Base-by-base conservation (phyloP, 495 filamentous ascomycete genomes). In the Podospora bellae-mahoneyi region DNA sequence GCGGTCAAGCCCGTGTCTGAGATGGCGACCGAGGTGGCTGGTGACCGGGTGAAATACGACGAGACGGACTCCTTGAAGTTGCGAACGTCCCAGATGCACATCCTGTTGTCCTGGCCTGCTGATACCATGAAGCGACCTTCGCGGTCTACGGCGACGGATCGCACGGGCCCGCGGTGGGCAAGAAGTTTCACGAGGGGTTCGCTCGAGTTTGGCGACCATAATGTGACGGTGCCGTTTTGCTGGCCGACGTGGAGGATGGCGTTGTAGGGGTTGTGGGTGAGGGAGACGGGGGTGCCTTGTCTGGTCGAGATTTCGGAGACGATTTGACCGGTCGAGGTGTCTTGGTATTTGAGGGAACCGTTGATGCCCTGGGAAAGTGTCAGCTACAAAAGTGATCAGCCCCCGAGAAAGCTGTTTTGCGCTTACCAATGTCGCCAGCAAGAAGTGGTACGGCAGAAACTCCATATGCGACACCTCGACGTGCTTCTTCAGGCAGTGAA, bases 61-160 rank as follows among this genome's bases (percentile, higher is more conserved):
- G 96, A 91, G 18, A 98, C 90, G 7, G 69, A 66, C 74, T 96
- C 91, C 64, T 91, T 91, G 79, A 93, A 96, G 84, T 91, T 96
- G 23, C 95, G 90, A 71, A 99, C 90, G 77, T 99, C 95, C 92
- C 96, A 99, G 19, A 99, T 89, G 27, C 90, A 87, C 93, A 98
- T 97, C 74, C 89, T 91, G 66, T 87, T 82, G 77, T 99, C 95
- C 72, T 96, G 92, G 5, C 95, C 96, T 2, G 92, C 89, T 0
- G 94, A 91, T 16, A 96, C 92, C 94, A 99, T 98, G 80, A 98
- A 98, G 62, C 91, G 87, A 27, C 95, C 95, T 77, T 92, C 89
- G 57, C 94, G 85, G 74, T 99, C 94, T 32, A 98, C 84, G 16
- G 92, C 91, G 28, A 97, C 77, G 0, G 89, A 87, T 60, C 94